phyloP scores from a whole-genome alignment of 2,329 filamentous ascomycete species.

The Microcera coccophila region DNA sequence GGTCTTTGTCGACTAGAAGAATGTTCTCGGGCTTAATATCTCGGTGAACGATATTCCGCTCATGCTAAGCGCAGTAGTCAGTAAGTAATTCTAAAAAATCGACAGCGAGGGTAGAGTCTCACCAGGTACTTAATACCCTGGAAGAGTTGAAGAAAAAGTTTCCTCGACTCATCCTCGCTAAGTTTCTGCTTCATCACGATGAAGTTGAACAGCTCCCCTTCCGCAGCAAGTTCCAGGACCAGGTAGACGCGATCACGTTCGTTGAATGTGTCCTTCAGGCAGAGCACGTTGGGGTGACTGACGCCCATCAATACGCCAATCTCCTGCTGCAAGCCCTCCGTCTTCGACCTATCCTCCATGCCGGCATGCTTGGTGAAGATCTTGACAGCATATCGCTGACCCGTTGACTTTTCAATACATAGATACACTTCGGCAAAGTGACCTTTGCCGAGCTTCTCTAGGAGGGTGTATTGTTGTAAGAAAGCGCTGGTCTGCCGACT shows the following conservation, averaged over 20 bases:
- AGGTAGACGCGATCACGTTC: conserved; percentile 88
- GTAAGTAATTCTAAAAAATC: conserved; percentile 3
- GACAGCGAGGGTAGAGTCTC: conserved; percentile 34
- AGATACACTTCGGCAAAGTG: conserved; percentile 94
- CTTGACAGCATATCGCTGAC: conserved; percentile 85
- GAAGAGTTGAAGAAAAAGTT: conserved; percentile 86
- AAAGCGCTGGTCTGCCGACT: conserved; percentile 72
- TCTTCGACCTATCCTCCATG: conserved; percentile 77
- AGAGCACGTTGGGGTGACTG: conserved; percentile 87
- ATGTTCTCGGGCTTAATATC: conserved; percentile 99
- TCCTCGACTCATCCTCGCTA: conserved; percentile 76
- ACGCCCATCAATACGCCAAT: conserved; percentile 97
- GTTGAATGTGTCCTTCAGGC: conserved; percentile 91
- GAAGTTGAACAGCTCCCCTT: conserved; percentile 93
- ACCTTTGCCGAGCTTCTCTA: conserved; percentile 85
- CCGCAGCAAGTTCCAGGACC: conserved; percentile 82
- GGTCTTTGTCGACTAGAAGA: conserved; percentile 75
- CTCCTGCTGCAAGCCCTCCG: conserved; percentile 86
- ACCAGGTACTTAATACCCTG: conserved; percentile 94
- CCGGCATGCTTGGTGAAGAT: conserved; percentile 83
- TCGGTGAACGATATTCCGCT: conserved; percentile 93
- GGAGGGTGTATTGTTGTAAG: conserved; percentile 77
- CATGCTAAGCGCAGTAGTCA: conserved; percentile 60
- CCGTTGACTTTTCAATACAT: conserved; percentile 80
- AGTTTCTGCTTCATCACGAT: conserved; percentile 90